Conservation (phyloP, 768 basidiomycete species). For the Epithele typhae region DNA sequence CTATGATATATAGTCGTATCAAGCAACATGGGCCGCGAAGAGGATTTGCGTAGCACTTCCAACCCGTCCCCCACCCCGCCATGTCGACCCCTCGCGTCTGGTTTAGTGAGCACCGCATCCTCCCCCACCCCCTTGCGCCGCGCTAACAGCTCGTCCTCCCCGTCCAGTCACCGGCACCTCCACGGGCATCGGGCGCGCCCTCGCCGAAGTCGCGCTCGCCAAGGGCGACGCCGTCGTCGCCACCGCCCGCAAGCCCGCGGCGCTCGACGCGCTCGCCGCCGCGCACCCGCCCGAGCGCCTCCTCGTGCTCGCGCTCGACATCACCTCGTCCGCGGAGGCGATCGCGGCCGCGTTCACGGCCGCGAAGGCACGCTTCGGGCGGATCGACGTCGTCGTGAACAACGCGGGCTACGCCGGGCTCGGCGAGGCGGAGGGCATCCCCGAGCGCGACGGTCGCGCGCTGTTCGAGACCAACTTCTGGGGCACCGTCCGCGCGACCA, state of each 20-base stretch:
- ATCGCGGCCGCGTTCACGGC: constrained; percentile 16
- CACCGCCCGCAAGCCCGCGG: constrained; percentile 20
- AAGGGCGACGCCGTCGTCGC: constrained; percentile 24
- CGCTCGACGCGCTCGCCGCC: constrained; percentile 18
- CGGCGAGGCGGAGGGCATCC: constrained; percentile 18
- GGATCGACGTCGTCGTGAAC: constrained; percentile 25
- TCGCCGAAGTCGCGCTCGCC: constrained; percentile 19
- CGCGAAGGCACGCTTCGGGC: constrained; percentile 14
- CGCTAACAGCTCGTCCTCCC: neutral
- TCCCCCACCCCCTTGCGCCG: no score
- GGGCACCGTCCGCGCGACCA: constrained; percentile 26
- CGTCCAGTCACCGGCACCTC: constrained; percentile 24
- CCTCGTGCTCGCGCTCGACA: constrained; percentile 21
- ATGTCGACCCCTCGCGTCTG: no score
- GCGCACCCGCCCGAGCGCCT: constrained; percentile 13
- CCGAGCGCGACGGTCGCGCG: constrained; percentile 6
- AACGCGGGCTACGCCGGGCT: constrained; percentile 18
- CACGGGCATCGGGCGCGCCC: constrained; percentile 21
- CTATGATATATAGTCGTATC: no score
- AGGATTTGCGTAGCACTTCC: no score
- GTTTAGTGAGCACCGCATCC: no score
- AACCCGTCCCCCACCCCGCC: no score
- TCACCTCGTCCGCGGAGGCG: constrained; percentile 7
- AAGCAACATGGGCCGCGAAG: no score
- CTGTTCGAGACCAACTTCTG: constrained; percentile 25